Percentiles rank a stretch among this genome's conserved stretches.
These are phyloP conservation scores for Macadamia integrifolia DNA, from an alignment of 164 flowering plant species.

Conservation along the genomic window DNA sequence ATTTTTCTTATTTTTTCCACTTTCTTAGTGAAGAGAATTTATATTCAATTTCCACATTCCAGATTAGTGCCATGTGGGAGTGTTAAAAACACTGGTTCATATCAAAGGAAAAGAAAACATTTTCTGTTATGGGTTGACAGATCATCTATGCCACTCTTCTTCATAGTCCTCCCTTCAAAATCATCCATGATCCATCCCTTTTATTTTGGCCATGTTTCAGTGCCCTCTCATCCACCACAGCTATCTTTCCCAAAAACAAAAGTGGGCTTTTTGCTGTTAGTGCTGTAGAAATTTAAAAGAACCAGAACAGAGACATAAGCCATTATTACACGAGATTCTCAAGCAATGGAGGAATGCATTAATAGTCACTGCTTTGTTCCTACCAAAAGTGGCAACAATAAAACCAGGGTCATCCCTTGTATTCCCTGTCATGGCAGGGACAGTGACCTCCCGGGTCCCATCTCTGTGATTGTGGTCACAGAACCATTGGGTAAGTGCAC, in stretches of 20 bases:
- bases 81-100: too few species aligned
- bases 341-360: conserved; percentile 51
- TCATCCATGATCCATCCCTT: too few species aligned
- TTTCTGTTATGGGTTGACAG: too few species aligned
- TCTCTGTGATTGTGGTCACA: conserved; percentile 41
- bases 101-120: too few species aligned
- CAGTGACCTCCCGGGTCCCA: conserved; percentile 61
- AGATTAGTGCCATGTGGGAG: too few species aligned
- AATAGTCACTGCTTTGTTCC: conserved; percentile 31
- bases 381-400: conserved; percentile 46
- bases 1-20: too few species aligned
- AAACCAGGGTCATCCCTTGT: conserved; percentile 62
- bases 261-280: conserved; percentile 21
- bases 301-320: conserved; percentile 29
- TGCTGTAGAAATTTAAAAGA: conserved; percentile 16
- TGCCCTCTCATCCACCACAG: too few species aligned
- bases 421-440: conserved; percentile 67
- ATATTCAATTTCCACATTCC: too few species aligned
- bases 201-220: too few species aligned
- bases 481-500: conserved; percentile 52
- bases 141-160: too few species aligned
- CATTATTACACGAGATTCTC: conserved; percentile 46
- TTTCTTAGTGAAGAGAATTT: too few species aligned
- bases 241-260: background rate
- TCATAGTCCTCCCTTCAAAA: too few species aligned